Evolutionary conservation across 345 rosid genomes (phyloP).

Genomic region (Excoecaria agallocha): DNA sequence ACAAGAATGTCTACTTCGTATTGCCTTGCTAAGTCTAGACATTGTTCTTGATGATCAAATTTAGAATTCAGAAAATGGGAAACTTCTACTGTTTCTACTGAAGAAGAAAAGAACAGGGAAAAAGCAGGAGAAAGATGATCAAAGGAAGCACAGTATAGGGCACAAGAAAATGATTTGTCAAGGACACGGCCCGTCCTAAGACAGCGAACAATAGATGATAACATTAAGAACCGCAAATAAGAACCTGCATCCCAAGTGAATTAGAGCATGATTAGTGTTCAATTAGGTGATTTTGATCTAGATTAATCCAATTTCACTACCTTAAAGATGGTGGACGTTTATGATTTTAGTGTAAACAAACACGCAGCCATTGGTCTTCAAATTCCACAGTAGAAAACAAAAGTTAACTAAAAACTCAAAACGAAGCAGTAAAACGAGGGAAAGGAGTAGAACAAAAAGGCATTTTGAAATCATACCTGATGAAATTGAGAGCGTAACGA

Average conservation of each 20-base stretch:
- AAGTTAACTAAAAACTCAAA: neutral
- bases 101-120: constrained; percentile 4
- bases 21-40: constrained; percentile 13
- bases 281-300: neutral
- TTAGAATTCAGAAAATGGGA: constrained; percentile 9
- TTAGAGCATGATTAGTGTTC: constrained; percentile 1
- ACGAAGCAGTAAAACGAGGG: neutral
- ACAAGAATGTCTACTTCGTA: constrained; percentile 32
- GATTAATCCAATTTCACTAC: neutral
- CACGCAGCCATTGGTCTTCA: too few species aligned
- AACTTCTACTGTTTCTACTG: constrained; percentile 16
- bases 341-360: neutral
- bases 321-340: neutral
- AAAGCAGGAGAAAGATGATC: constrained; percentile 25
- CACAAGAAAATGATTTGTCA: constrained; percentile 19
- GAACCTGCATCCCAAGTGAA: neutral
- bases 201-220: constrained; percentile 19
- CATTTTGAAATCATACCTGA: neutral
- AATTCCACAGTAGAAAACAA: neutral
- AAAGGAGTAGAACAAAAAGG: neutral
- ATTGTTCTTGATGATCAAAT: constrained; percentile 15
- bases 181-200: constrained; percentile 20
- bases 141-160: constrained; percentile 20
- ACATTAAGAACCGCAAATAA: constrained; percentile 27
- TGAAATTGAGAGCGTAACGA: neutral